Evolutionary conservation across 768 basidiomycete genomes (phyloP).

Genomic region (Mycena rebaudengoi): DNA sequence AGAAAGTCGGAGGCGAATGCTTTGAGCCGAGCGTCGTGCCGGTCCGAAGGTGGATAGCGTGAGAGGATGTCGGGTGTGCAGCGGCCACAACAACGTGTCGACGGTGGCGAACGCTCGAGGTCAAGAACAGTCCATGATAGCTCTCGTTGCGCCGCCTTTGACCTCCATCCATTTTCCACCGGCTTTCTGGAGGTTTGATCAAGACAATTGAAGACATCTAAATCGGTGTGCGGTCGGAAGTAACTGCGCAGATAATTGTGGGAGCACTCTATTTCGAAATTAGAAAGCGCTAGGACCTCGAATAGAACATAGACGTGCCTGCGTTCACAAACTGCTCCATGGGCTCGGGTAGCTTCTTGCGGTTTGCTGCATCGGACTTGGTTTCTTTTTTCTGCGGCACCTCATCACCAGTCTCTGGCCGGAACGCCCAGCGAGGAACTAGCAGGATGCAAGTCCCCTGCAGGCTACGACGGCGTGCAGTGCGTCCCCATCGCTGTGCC

Average conservation of each 20-base stretch:
- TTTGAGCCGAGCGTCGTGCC: slow-evolving; percentile 8
- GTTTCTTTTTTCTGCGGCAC: not conserved
- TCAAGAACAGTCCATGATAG: slow-evolving; percentile 15
- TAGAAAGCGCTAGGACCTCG: not conserved
- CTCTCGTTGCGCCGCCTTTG: slow-evolving; percentile 6
- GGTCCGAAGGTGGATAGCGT: slow-evolving; percentile 9
- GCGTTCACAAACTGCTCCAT: not conserved
- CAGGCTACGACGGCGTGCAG: too few relatives aligned
- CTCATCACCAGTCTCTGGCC: too few relatives aligned
- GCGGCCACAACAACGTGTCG: not conserved
- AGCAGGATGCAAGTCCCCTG: too few relatives aligned
- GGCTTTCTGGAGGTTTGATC: not conserved
- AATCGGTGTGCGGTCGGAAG: not conserved
- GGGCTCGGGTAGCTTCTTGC: not conserved
- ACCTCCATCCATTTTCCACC: slow-evolving; percentile 2
- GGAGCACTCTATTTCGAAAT: not conserved
- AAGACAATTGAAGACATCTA: not conserved
- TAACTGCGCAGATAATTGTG: not conserved
- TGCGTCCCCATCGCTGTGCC: too few relatives aligned
- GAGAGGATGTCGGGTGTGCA: slow-evolving; percentile 12
- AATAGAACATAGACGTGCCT: not conserved
- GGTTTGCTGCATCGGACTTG: not conserved
- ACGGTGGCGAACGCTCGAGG: slow-evolving; percentile 11
- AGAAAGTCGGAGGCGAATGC: slow-evolving; percentile 11
- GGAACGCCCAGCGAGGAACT: too few relatives aligned